phyloP scores from a whole-genome alignment of 495 filamentous ascomycete genomes.

The Delitschia confertaspora region DNA sequence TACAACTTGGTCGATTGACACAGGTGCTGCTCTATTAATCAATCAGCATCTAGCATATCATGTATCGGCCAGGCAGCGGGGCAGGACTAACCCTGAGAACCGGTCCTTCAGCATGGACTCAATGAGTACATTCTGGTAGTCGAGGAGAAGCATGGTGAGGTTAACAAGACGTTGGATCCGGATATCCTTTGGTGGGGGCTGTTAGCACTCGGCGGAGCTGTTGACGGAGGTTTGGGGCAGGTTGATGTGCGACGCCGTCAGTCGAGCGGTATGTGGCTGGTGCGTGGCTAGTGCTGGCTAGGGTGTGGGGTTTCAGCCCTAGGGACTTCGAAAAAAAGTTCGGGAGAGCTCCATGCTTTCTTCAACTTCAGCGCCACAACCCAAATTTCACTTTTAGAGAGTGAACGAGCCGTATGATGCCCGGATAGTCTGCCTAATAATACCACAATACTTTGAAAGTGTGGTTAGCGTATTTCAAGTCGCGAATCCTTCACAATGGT shows the following conservation, averaged over 20 bases:
- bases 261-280: slow-evolving; percentile 6
- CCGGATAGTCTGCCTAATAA: too few species aligned
- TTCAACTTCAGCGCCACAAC: too few species aligned
- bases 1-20: slow-evolving; percentile 89
- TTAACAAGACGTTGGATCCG: neutral
- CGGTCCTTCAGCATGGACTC: slow-evolving; percentile 91
- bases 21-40: slow-evolving; percentile 58
- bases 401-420: too few species aligned
- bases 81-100: slow-evolving; percentile 65
- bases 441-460: too few species aligned
- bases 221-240: slow-evolving; percentile 6
- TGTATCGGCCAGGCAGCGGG: slow-evolving; percentile 15
- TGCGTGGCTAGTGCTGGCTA: slow-evolving; percentile 1
- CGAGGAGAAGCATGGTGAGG: slow-evolving; percentile 80
- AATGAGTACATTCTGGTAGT: slow-evolving; percentile 98
- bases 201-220: neutral
- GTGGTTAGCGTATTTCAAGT: slow-evolving; percentile 1
- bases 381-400: too few species aligned
- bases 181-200: neutral
- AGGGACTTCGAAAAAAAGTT: slow-evolving; percentile 19
- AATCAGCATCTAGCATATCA: slow-evolving; percentile 15
- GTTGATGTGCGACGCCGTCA: neutral
- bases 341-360: slow-evolving; percentile 14
- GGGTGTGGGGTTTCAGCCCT: slow-evolving; percentile 7
- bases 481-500: slow-evolving; percentile 56